A percentile compares a stretch with the other conserved stretches of the same genome.
Conservation (phyloP, 352 stramenopile genomes). For the Phytophthora colocasiae region DNA sequence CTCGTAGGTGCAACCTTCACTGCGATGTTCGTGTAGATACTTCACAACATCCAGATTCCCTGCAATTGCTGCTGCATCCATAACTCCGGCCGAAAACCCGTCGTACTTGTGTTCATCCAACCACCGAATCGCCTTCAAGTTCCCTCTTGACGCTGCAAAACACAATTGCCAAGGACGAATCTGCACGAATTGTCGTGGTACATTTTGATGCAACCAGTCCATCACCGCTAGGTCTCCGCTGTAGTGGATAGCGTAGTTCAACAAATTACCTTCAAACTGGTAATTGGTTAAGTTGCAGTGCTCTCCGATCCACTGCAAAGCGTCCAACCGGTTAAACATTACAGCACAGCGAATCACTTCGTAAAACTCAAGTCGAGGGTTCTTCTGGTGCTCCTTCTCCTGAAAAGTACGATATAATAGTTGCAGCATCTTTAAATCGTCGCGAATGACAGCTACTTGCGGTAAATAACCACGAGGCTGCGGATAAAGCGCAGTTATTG, state of each 20-base stretch:
- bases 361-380: conserved; percentile 39
- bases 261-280: conserved; percentile 39
- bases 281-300: conserved; percentile 30
- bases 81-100: conserved; percentile 31
- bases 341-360: conserved; percentile 43
- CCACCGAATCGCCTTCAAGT: conserved; percentile 35
- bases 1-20: conserved; percentile 36
- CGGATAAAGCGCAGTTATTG: conserved; percentile 27
- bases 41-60: conserved; percentile 36
- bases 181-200: conserved; percentile 30
- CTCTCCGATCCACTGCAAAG: conserved; percentile 31
- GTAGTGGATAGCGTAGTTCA: conserved; percentile 41
- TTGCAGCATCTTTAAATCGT: conserved; percentile 31
- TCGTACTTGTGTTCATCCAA: conserved; percentile 32
- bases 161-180: conserved; percentile 41
- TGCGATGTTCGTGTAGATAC: conserved; percentile 36
- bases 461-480: conserved; percentile 38
- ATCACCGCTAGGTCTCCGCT: conserved; percentile 26
- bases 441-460: conserved; percentile 38
- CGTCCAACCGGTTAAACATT: conserved; percentile 32
- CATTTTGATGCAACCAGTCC: conserved; percentile 35
- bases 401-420: conserved; percentile 18
- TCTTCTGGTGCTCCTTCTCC: conserved; percentile 16
- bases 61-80: conserved; percentile 36
- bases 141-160: conserved; percentile 35